Conservation (phyloP, 176 grass and related monocot species). For the Oryza glaberrima region DNA sequence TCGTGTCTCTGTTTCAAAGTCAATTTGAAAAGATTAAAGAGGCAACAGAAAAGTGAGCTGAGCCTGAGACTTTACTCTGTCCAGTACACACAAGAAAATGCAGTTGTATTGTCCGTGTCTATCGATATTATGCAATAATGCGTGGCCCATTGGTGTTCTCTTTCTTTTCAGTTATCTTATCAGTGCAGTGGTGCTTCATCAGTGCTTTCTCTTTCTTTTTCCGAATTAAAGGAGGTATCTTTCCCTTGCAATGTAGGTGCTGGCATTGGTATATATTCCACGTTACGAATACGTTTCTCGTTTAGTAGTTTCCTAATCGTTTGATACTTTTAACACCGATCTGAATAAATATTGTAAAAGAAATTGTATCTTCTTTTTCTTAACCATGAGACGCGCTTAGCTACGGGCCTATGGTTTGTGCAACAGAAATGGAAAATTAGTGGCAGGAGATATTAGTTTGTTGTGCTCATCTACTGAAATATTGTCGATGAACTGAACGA, state of each 20-base stretch:
- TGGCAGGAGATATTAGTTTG: neutral
- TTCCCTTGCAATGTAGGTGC: neutral
- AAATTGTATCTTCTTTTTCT: neutral
- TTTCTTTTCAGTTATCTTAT: neutral
- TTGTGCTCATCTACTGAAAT: neutral
- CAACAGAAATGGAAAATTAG: too few species aligned
- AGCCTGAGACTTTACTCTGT: neutral
- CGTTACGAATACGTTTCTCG: neutral
- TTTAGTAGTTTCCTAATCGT: neutral
- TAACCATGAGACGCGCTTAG: neutral
- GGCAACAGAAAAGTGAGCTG: neutral
- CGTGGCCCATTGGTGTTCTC: neutral
- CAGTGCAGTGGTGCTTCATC: neutral
- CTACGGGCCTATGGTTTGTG: too few species aligned
- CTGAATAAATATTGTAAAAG: neutral
- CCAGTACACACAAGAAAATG: neutral
- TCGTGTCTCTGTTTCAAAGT: neutral
- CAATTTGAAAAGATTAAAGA: neutral
- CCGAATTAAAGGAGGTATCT: neutral
- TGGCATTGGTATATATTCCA: conserved; percentile 4
- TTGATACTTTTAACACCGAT: neutral
- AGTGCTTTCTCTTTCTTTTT: neutral
- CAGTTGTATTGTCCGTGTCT: neutral
- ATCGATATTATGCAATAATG: neutral
- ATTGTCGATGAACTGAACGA: neutral